Evolutionary conservation across 2,329 filamentous ascomycete genomes (phyloP).

Genomic region (Tolypocladium paradoxum): DNA sequence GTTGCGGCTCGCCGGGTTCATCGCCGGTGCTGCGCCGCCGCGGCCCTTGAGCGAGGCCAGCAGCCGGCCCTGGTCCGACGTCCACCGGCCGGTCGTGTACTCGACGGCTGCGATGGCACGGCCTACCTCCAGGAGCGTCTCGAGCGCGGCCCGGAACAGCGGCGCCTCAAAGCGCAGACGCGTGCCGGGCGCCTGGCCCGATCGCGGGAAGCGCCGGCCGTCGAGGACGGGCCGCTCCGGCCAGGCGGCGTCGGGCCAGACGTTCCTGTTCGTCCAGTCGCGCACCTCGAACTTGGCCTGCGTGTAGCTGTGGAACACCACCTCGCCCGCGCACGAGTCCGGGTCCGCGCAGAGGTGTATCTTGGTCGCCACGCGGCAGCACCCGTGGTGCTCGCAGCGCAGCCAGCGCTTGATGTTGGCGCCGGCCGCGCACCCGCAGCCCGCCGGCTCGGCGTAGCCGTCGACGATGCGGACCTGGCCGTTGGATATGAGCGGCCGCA

Average conservation of each 20-base stretch:
- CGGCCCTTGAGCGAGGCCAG: too few relatives aligned
- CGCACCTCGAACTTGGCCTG: conserved; percentile 2
- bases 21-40: too few relatives aligned
- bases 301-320: conserved; percentile 9
- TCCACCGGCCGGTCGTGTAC: neutral
- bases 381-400: conserved; percentile 14
- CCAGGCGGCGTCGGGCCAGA: neutral
- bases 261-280: neutral
- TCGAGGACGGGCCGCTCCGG: neutral
- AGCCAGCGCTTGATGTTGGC: conserved; percentile 1
- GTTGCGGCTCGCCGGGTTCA: neutral
- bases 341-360: conserved; percentile 8
- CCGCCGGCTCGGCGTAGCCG: conserved; percentile 9
- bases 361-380: conserved; percentile 11
- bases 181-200: neutral
- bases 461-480: conserved; percentile 11
- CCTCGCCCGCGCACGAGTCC: conserved; percentile 2
- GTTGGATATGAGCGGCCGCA: conserved; percentile 15
- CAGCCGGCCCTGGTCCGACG: neutral
- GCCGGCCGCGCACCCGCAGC: conserved; percentile 10
- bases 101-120: neutral
- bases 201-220: neutral
- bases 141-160: neutral
- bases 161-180: neutral
- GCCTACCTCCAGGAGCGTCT: neutral